Evolutionary conservation across 345 rosid species (phyloP).

Genomic region (Durio zibethinus): DNA sequence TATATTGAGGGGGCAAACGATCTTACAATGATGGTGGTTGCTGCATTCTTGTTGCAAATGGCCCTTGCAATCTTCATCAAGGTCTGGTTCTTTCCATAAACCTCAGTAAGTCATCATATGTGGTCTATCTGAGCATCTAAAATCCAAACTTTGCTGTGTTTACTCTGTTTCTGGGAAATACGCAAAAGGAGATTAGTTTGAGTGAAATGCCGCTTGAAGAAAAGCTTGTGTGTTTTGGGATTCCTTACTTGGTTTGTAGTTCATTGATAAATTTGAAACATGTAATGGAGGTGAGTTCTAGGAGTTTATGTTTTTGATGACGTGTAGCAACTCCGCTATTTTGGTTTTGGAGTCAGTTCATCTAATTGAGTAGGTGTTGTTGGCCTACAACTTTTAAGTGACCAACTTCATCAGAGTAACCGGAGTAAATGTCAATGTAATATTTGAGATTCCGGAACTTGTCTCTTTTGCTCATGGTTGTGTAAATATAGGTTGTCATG

Average conservation of each 20-base stretch:
- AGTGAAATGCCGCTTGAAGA: not conserved
- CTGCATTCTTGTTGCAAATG: slow-evolving; percentile 76
- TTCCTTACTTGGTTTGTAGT: slow-evolving; percentile 1
- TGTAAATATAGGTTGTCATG: slow-evolving; percentile 22
- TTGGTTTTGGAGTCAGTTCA: slow-evolving; percentile 5
- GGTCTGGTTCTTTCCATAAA: slow-evolving; percentile 87
- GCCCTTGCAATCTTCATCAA: slow-evolving; percentile 82
- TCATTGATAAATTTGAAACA: slow-evolving; percentile 15
- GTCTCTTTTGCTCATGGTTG: slow-evolving; percentile 1
- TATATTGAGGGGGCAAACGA: slow-evolving; percentile 46
- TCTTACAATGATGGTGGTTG: slow-evolving; percentile 44
- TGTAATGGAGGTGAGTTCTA: slow-evolving; percentile 2
- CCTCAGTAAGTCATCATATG: not conserved
- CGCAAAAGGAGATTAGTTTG: not conserved
- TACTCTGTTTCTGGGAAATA: not conserved
- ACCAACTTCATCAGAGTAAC: slow-evolving; percentile 9
- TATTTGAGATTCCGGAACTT: not conserved
- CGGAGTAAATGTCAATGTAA: not conserved
- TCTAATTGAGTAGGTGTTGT: slow-evolving; percentile 2
- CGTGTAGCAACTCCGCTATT: not conserved
- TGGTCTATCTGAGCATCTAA: not conserved
- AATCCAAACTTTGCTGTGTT: not conserved
- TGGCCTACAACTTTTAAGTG: slow-evolving; percentile 15
- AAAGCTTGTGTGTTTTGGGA: slow-evolving; percentile 15
- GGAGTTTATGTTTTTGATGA: not conserved